Percentiles rank a stretch among this genome's conserved stretches.
Conservation (phyloP, 1,284 basidiomycete genomes). For the Tilletia indica region DNA sequence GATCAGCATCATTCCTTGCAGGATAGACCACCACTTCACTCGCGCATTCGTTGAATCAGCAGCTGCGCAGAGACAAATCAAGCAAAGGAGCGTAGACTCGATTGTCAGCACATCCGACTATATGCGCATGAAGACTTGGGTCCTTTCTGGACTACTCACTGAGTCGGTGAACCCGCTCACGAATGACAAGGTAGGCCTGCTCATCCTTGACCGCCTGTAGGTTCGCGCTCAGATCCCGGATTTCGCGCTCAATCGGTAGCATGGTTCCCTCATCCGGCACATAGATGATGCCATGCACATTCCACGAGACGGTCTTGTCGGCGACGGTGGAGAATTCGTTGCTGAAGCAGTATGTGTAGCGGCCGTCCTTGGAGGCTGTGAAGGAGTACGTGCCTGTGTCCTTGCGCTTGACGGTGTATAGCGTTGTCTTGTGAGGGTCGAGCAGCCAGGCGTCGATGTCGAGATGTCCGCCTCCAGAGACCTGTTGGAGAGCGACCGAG, state of each 20-base stretch:
- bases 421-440: slow-evolving; percentile 65
- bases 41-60: slow-evolving; percentile 71
- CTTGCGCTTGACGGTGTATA: slow-evolving; percentile 78
- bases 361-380: slow-evolving; percentile 79
- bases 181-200: slow-evolving; percentile 94
- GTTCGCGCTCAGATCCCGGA: slow-evolving; percentile 79
- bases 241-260: slow-evolving; percentile 86
- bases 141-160: slow-evolving; percentile 58
- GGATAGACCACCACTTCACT: slow-evolving; percentile 98
- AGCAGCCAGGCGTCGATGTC: slow-evolving; percentile 92
- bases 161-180: slow-evolving; percentile 88
- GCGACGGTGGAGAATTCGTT: slow-evolving; percentile 94
- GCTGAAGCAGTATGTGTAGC: slow-evolving; percentile 95
- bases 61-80: slow-evolving; percentile 39
- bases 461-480: slow-evolving; percentile 77
- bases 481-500: background rate
- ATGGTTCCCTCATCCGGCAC: slow-evolving; percentile 75
- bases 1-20: slow-evolving; percentile 83
- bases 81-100: too few species aligned
- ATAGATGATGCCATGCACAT: slow-evolving; percentile 95
- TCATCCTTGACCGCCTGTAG: slow-evolving; percentile 93
- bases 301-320: slow-evolving; percentile 90
- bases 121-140: too few species aligned
- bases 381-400: slow-evolving; percentile 86
- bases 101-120: too few species aligned